A percentile compares a stretch with the other conserved stretches of the same genome.
phyloP scores from a whole-genome alignment of 495 filamentous ascomycete species.

The Penicillium soppii region DNA sequence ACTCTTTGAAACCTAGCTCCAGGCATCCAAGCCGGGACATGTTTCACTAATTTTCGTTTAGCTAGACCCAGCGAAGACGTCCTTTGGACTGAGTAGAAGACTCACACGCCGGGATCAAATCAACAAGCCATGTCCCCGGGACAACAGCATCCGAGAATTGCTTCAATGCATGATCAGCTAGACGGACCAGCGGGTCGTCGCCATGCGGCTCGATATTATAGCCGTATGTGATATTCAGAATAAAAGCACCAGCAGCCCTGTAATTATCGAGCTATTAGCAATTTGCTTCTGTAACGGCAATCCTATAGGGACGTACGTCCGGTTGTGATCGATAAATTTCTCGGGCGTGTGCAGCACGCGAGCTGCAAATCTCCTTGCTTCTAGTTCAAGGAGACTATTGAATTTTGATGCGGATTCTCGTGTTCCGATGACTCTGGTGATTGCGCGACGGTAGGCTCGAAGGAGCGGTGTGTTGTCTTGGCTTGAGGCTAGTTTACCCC shows the following conservation, averaged over 20 bases:
- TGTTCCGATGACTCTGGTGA: constrained; percentile 29
- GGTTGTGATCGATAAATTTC: constrained; percentile 29
- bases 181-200: constrained; percentile 41
- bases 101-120: constrained; percentile 36
- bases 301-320: constrained; percentile 27
- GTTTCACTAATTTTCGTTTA: constrained; percentile 16
- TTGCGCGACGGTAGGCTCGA: constrained; percentile 33
- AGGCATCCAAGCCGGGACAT: constrained; percentile 45
- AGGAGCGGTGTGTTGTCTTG: constrained; percentile 30
- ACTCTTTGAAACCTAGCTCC: constrained; percentile 42
- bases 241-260: constrained; percentile 41
- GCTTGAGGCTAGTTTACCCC: constrained; percentile 25
- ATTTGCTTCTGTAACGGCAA: too few relatives aligned
- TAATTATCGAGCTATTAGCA: not conserved
- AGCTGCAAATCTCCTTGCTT: constrained; percentile 33
- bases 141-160: constrained; percentile 40
- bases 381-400: constrained; percentile 28
- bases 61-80: not conserved
- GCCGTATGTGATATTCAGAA: constrained; percentile 50
- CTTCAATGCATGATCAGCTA: constrained; percentile 37
- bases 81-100: not conserved
- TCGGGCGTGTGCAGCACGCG: constrained; percentile 31
- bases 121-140: constrained; percentile 47
- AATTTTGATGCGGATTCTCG: constrained; percentile 25
- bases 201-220: constrained; percentile 42